phyloP scores from a whole-genome alignment of 352 stramenopile species.

The Globisporangium splendens region DNA sequence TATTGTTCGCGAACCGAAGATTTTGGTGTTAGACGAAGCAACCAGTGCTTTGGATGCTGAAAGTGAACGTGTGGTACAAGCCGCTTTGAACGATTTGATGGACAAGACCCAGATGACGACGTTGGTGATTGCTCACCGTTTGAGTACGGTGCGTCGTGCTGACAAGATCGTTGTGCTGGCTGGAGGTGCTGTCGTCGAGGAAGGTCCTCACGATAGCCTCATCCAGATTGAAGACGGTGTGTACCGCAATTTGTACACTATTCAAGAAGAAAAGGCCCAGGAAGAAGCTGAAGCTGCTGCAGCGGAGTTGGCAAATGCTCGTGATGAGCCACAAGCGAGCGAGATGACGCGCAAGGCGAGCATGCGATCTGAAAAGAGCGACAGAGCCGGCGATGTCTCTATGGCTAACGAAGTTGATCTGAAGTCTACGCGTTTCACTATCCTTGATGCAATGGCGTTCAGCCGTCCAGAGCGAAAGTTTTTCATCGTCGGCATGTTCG shows the following conservation, averaged over 20 bases:
- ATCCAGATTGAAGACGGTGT: slow-evolving; percentile 35
- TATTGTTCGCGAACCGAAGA: slow-evolving; percentile 20
- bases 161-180: too few relatives aligned
- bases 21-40: slow-evolving; percentile 26
- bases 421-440: too few relatives aligned
- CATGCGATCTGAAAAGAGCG: too few relatives aligned
- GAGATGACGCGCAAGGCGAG: too few relatives aligned
- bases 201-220: too few relatives aligned
- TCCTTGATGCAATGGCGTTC: too few relatives aligned
- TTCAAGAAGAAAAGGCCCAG: slow-evolving; percentile 18
- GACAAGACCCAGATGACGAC: slow-evolving; percentile 19
- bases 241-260: slow-evolving; percentile 73
- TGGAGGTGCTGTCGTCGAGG: too few relatives aligned
- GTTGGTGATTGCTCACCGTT: slow-evolving; percentile 15
- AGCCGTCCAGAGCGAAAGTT: too few relatives aligned
- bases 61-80: too few relatives aligned
- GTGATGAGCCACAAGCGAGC: slow-evolving; percentile 13
- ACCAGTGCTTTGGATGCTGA: slow-evolving; percentile 21
- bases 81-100: slow-evolving; percentile 23
- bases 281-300: slow-evolving; percentile 11
- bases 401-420: too few relatives aligned
- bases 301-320: slow-evolving; percentile 12
- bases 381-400: too few relatives aligned
- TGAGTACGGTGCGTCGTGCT: neutral
- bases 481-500: too few relatives aligned